Conservation (phyloP, 768 basidiomycete species). For the Termitomyces sp. region DNA sequence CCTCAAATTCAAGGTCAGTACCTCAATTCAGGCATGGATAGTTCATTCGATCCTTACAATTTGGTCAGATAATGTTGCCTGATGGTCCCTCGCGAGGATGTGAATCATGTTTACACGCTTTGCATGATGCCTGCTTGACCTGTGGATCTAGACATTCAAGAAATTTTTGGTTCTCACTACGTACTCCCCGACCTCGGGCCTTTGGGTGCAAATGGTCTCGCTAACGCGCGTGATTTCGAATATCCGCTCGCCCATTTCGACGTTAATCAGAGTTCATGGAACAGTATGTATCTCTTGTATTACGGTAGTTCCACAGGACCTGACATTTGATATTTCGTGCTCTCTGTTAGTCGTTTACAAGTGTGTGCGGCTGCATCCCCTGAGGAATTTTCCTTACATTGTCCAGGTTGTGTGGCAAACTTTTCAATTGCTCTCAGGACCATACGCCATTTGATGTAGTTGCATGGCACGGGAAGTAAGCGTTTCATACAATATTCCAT, state of each 20-base stretch:
- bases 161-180: slow-evolving; percentile 61
- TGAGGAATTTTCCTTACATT: neutral
- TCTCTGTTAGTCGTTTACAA: slow-evolving; percentile 41
- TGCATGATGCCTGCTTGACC: neutral
- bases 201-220: slow-evolving; percentile 61
- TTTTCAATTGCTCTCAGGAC: slow-evolving; percentile 49
- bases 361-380: slow-evolving; percentile 16
- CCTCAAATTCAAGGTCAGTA: slow-evolving; percentile 55
- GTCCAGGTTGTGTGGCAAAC: slow-evolving; percentile 45
- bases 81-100: slow-evolving; percentile 61
- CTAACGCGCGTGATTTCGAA: slow-evolving; percentile 62
- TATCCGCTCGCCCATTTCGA: slow-evolving; percentile 61
- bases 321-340: neutral
- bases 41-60: neutral
- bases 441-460: slow-evolving; percentile 73
- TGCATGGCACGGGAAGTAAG: slow-evolving; percentile 65
- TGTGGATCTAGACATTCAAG: slow-evolving; percentile 45
- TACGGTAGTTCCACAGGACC: neutral
- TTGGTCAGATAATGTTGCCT: slow-evolving; percentile 39
- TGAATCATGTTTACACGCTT: slow-evolving; percentile 21
- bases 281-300: slow-evolving; percentile 32
- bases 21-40: too few species aligned
- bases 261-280: slow-evolving; percentile 56
- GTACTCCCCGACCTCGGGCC: slow-evolving; percentile 61
- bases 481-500: neutral